Evolutionary conservation across 345 rosid genomes (phyloP), one percentile per base, ranked within the genome.

Genomic region (Populus simonii): DNA sequence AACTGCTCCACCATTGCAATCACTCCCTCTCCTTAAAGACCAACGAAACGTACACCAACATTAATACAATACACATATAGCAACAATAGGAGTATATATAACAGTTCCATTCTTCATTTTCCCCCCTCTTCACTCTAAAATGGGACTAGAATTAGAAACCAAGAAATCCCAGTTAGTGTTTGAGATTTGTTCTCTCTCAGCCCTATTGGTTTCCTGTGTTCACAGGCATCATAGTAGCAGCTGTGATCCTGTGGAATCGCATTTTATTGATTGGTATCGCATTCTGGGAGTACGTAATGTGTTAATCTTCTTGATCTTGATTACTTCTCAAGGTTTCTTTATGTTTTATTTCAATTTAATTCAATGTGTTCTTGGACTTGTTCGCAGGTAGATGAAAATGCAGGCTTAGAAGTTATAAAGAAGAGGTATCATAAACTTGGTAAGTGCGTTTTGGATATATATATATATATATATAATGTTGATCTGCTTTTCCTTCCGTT

Each of bases 251-350:
- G 66, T 77, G 7, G 73, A 67, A 31, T 72, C 87, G 41, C 88
- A 78, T 87, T 94, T 94, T 83, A 83, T 89, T 86, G 96, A 94
- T 87, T 94, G 97, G 98, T 94, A 94, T 85, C 93, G 83, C 76
- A 77, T 94, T 79, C 92, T 94, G 43, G 90, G 92, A 47, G 98
- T 94, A 89, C 5, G 98, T 89, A 47, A 33, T 22, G 2, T 31
- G 15, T 25, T 9, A 17, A 3, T 55, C 17, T 66, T 55, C 38
- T 27, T 11, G 43, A 25, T 59, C n/a, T 63, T 35, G 10, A 27
- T 74, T 17, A 33, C 1, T 43, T 80, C 57, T 66, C 45, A 5
- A 15, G 17, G 27, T 5, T 71, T 2, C 39, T 3, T 15, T 25
- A 45, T 27, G 57, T 13, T 57, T 20, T 47, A 11, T 38, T 3